Evolutionary conservation across 257 asterid genomes (phyloP).

Genomic region (Nyctanthes arbortristis): DNA sequence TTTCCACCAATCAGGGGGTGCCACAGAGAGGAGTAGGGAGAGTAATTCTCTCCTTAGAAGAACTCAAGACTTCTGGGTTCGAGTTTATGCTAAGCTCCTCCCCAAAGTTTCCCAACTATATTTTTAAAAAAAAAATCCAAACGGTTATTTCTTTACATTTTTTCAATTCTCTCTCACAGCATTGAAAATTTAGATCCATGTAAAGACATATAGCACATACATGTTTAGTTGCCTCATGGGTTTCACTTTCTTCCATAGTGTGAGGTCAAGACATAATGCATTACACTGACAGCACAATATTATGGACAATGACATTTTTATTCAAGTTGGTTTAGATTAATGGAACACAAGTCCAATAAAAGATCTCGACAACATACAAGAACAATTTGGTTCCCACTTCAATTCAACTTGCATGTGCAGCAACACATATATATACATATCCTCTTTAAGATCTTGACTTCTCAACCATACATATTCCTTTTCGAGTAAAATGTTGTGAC

Average conservation of each 20-base stretch:
- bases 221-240: neutral
- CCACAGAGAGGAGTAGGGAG: too few relatives aligned
- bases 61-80: too few relatives aligned
- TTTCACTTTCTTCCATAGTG: neutral
- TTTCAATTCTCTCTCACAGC: too few relatives aligned
- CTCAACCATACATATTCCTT: neutral
- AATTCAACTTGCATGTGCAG: slow-evolving; percentile 26
- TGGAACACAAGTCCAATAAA: neutral
- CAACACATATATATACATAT: neutral
- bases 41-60: too few relatives aligned
- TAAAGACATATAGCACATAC: too few relatives aligned
- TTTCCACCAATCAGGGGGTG: too few relatives aligned
- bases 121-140: too few relatives aligned
- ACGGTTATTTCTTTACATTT: too few relatives aligned
- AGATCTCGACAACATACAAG: slow-evolving; percentile 13
- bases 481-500: neutral
- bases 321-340: slow-evolving; percentile 3
- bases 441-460: neutral
- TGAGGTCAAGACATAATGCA: slow-evolving; percentile 19
- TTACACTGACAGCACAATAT: slow-evolving; percentile 5
- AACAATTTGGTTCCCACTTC: slow-evolving; percentile 27
- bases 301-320: neutral
- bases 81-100: too few relatives aligned
- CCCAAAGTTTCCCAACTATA: too few relatives aligned
- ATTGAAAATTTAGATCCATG: too few relatives aligned